Base-by-base conservation (phyloP, 192 early-diverging fungal species). In the Allomyces javanicus region DNA sequence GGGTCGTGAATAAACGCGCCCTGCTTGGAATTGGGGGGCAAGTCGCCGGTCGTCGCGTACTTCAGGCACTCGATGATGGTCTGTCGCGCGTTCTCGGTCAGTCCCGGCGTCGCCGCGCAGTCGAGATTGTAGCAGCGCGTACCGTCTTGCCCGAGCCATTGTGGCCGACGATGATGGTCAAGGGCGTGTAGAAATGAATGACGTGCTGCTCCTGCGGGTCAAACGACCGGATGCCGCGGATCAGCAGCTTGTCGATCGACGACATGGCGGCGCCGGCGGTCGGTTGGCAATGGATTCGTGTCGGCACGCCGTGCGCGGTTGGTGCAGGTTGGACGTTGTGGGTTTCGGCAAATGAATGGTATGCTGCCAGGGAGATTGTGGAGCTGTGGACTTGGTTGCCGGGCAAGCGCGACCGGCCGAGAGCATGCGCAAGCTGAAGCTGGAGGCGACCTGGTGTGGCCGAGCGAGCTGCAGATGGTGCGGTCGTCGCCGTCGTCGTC, bases 1-100 rank as follows among this genome's bases (percentile, higher is more conserved):
- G 93, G 91, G 69, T 99, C 96, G 66, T 96, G 83, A 44, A 99
- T 86, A 77, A 99, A 99, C 9, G 88, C 89, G 27, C 91, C 91
- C 23, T 84, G 85, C 67, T 85, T 85, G 67, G 81, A 85, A 72
- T 91, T 91, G 0, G 92, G 92, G 5, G 96, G 96, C 40, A 87
- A 68, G 43, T 87, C 87, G 7, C 94, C 96, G 2, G 94, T 97
- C 3, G 89, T 92, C 0, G 86, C 86, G 77, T 95, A 99, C 73
- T 94, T 97, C 7, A 99, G 76, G 63, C 91, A 87, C 71, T 99
- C 96, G 66, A 99, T 95, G 65, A 99, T 89, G 1, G 93, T 99
- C 74, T 86, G 71, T 27, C 44, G 22, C 33, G 33, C 33, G 7
- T 9, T 40, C 7, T 40, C 33, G 33, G 33, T 40, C 33, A 40